phyloP scores from a whole-genome alignment of 176 grass and related monocot genomes.

The Aegilops tauschii region DNA sequence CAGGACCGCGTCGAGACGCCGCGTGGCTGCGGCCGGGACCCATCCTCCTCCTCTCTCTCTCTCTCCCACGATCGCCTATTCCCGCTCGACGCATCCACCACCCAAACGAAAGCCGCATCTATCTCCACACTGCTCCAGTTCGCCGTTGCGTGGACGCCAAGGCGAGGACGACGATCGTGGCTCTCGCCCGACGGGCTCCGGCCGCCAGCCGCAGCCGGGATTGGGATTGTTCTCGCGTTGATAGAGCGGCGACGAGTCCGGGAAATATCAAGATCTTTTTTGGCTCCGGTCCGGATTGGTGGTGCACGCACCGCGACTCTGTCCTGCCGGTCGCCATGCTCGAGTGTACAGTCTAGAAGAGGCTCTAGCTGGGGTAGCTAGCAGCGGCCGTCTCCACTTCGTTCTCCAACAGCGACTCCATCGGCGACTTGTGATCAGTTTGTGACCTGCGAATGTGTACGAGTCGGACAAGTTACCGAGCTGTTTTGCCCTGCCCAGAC shows the following conservation, averaged over 20 bases:
- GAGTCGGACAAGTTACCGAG: neutral
- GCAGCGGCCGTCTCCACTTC: neutral
- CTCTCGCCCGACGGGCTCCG: neutral
- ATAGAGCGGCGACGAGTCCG: conserved; percentile 7
- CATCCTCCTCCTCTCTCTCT: neutral
- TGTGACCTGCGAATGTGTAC: neutral
- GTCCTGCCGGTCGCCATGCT: too few relatives aligned
- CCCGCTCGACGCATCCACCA: too few relatives aligned
- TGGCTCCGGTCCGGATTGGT: neutral
- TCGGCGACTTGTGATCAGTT: neutral
- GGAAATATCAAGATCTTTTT: conserved; percentile 34
- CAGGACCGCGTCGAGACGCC: conserved; percentile 35
- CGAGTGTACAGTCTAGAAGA: too few relatives aligned
- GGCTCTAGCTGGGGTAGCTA: neutral
- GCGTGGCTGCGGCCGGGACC: neutral
- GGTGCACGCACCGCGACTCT: neutral
- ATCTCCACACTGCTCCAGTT: too few relatives aligned
- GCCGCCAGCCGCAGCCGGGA: neutral
- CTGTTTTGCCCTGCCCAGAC: too few relatives aligned
- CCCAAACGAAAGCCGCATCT: too few relatives aligned
- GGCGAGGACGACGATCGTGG: too few relatives aligned
- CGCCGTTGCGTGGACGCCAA: too few relatives aligned
- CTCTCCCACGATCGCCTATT: neutral
- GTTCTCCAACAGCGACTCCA: neutral
- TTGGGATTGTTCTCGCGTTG: conserved; percentile 11